Conservation (phyloP, 1,284 basidiomycete genomes). For the Cystobasidium sp. region DNA sequence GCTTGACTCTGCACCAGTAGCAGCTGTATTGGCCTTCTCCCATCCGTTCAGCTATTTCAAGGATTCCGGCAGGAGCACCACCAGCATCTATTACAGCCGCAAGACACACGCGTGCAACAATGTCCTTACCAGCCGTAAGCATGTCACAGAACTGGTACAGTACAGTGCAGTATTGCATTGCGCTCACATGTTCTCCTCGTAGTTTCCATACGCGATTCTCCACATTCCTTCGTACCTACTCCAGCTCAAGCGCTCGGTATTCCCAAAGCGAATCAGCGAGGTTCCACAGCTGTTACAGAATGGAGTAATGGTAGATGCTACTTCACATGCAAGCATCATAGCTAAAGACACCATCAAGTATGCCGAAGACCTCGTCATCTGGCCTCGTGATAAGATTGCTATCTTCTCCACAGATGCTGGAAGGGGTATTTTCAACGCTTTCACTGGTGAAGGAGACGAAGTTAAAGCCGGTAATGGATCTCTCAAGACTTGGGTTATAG, state of each 20-base stretch:
- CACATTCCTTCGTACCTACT: slow-evolving; percentile 22
- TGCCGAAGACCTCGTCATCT: slow-evolving; percentile 31
- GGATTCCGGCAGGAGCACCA: too few species aligned
- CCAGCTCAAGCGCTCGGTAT: slow-evolving; percentile 8
- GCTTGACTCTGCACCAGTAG: too few species aligned
- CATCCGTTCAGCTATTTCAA: too few species aligned
- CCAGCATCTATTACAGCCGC: too few species aligned
- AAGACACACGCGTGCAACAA: too few species aligned
- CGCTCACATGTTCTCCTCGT: too few species aligned
- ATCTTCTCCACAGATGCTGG: slow-evolving; percentile 33
- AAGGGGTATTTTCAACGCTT: slow-evolving; percentile 31
- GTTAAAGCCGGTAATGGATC: slow-evolving; percentile 9
- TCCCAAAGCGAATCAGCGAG: background rate
- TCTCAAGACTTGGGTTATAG: slow-evolving; percentile 14
- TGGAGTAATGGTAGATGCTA: slow-evolving; percentile 16
- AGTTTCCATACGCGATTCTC: slow-evolving; percentile 12
- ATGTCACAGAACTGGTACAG: too few species aligned
- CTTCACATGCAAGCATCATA: background rate
- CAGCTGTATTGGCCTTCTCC: too few species aligned
- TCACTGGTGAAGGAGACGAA: slow-evolving; percentile 29
- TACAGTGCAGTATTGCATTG: too few species aligned
- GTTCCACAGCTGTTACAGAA: slow-evolving; percentile 17
- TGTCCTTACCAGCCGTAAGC: too few species aligned
- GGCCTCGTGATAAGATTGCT: slow-evolving; percentile 19
- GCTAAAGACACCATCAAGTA: slow-evolving; percentile 7